Base-by-base conservation (phyloP, 2,329 filamentous ascomycete genomes). In the Stagonosporopsis cucurbitacearum region DNA sequence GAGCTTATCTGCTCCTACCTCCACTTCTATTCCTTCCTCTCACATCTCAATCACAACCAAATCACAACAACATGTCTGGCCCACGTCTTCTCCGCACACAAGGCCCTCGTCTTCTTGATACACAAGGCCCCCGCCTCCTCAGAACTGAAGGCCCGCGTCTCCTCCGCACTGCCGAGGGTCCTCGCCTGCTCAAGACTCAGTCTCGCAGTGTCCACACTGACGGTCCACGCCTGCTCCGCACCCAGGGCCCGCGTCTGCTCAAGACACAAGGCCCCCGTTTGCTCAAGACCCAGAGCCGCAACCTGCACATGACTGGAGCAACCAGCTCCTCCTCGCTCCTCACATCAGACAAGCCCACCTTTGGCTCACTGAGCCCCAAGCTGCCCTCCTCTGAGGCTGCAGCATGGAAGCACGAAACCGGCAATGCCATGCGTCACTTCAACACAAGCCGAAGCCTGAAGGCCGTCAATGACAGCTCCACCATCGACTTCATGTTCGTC, bases 401-500 rank as follows among this genome's bases (percentile, higher is more conserved):
- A 37, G 63, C 68, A 19, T 70, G 71, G 44, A 53, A 66, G 43
- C 54, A 66, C 5, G 63, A 70, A 49, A 60, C 69, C 6, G 65
- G 61, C 48, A 69, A 65, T 54, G 62, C 72, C 48, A 63, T 75
- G 73, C 82, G 84, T 52, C 79, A 82, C 68, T 87, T 88, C 80
- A 88, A 88, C 76, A 86, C 85, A 58, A 84, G 81, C 59, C 82
- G 83, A 58, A 73, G 79, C 57, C 75, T 81, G 49, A 86, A 86
- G 70, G 75, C 82, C 25, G 78, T 83, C 59, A 80, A 82, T 50
- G 85, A 88, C 75, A 77, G 74, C 56, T 86, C 84, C 36, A 85
- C 85, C 37, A 84, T 88, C 57, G 86, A 88, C 77, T 87, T 88
- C 67, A 81, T 81, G 64, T 87, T 82, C 76, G 78, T 88, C 63